Evolutionary conservation across 2,329 filamentous ascomycete genomes (phyloP), one percentile per base, ranked within the genome.

Genomic region (Orbilia brochopaga): DNA sequence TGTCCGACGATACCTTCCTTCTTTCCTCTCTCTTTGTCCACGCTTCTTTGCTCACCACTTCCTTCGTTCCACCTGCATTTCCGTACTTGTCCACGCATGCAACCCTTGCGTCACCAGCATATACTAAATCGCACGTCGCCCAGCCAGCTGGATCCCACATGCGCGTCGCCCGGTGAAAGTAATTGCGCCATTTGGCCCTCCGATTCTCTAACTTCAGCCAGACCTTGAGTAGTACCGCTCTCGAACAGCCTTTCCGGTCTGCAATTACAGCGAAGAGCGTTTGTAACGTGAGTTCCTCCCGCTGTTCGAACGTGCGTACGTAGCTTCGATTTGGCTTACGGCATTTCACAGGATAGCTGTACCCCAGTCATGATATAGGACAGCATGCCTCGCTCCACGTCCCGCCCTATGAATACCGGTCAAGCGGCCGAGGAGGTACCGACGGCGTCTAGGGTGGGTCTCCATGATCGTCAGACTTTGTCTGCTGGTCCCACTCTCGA

Each of bases 401-500:
- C 54, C 21, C 37, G 37, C 32, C 32, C 67, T 60, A 21, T 23
- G 6, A 35, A 61, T 46, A 40, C 42, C 30, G 30, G 42, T 30
- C 59, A 64, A 59, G 13, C 8, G 27, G 21, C 27, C 32, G 59
- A 63, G 23, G 24, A 17, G n/a, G 10, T 2, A 19, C 13, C n/a
- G 30, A 37, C 13, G 51, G 37, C 60, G 8, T 17, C 19, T 19
- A 23, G 58, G 21, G 17, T 55, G 23, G 32, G 59, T 15, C 13
- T n/a, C 11, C 35, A 51, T 65, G 61, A 50, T 23, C 60, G 57
- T 13, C 60, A 65, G 52, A 50, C 35, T 23, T 10, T 21, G 46
- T 72, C 67, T 19, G 50, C 65, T 51, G 67, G 67, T 8, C 67
- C 55, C 37, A 57, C 55, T 35, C 60, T 60, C 24, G 60, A 60